A percentile compares a stretch with the other conserved stretches of the same genome.
These are phyloP conservation scores for Fonsecaea monophora DNA, from an alignment of 2,329 filamentous ascomycete genomes.

Conservation along the genomic window DNA sequence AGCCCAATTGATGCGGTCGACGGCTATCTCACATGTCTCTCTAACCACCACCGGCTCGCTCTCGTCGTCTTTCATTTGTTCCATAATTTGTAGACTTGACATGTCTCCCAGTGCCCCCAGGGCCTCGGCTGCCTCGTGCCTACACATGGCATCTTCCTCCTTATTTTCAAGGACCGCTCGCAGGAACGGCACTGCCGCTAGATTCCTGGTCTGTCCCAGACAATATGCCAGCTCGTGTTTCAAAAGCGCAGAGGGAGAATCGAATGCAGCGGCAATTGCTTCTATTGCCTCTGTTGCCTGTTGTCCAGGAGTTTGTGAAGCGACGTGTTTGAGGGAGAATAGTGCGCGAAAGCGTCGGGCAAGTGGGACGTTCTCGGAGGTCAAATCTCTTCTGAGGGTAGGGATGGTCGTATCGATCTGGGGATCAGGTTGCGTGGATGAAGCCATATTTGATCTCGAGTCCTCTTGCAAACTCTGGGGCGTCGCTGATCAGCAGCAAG, in stretches of 20 bases:
- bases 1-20: slow-evolving; percentile 93
- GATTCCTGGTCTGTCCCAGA: slow-evolving; percentile 85
- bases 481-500: background rate
- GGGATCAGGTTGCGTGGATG: slow-evolving; percentile 43
- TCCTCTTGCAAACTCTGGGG: background rate
- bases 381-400: slow-evolving; percentile 71
- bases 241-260: slow-evolving; percentile 83
- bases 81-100: slow-evolving; percentile 75
- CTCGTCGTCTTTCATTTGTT: slow-evolving; percentile 73
- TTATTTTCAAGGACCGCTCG: slow-evolving; percentile 76
- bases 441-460: slow-evolving; percentile 14
- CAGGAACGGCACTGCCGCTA: slow-evolving; percentile 74
- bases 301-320: slow-evolving; percentile 67
- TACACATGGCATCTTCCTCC: slow-evolving; percentile 90
- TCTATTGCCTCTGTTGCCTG: slow-evolving; percentile 69
- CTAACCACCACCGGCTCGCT: slow-evolving; percentile 81
- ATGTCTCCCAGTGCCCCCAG: slow-evolving; percentile 83
- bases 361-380: slow-evolving; percentile 79
- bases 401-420: slow-evolving; percentile 50
- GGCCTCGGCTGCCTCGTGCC: slow-evolving; percentile 95
- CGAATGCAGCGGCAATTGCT: slow-evolving; percentile 87
- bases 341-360: slow-evolving; percentile 92
- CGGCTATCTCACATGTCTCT: slow-evolving; percentile 96
- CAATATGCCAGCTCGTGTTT: slow-evolving; percentile 99
- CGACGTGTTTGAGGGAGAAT: slow-evolving; percentile 95